Conservation (phyloP, 371 early-diverging fungal genomes). For the Conidiobolus incongruus region DNA sequence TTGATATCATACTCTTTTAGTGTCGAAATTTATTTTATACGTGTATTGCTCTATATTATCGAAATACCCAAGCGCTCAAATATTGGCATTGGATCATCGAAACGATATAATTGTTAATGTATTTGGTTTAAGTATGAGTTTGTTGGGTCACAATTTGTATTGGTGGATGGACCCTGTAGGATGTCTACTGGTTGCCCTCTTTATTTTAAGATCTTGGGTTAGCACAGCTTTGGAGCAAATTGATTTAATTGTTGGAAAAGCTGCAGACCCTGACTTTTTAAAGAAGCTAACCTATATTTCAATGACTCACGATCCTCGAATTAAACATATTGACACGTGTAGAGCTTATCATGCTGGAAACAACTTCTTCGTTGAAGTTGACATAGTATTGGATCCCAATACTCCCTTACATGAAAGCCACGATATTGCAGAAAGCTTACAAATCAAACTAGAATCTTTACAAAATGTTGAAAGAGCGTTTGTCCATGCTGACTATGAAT, state of each 20-base stretch:
- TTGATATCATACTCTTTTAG: no score
- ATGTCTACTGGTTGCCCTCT: constrained; percentile 58
- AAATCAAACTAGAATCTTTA: constrained; percentile 43
- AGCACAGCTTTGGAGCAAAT: constrained; percentile 65
- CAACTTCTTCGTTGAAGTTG: constrained; percentile 66
- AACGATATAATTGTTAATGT: constrained; percentile 75
- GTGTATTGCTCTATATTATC: constrained; percentile 52
- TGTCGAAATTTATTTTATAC: constrained; percentile 39
- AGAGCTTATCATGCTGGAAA: constrained; percentile 78
- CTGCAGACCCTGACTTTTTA: constrained; percentile 55
- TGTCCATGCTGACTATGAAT: constrained; percentile 72
- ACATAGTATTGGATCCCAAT: constrained; percentile 55
- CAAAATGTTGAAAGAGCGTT: constrained; percentile 60
- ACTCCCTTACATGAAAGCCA: constrained; percentile 49
- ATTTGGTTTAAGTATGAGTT: constrained; percentile 48
- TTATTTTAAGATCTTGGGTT: constrained; percentile 67
- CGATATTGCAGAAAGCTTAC: constrained; percentile 57
- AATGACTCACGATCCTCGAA: constrained; percentile 52
- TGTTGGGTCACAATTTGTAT: constrained; percentile 31
- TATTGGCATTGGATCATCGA: constrained; percentile 71
- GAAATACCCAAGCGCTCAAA: constrained; percentile 40
- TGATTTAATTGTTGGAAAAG: constrained; percentile 67
- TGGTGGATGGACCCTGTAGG: constrained; percentile 82
- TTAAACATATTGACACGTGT: constrained; percentile 72
- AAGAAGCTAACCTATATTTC: constrained; percentile 67